Percentiles rank a stretch among this genome's conserved stretches.
Evolutionary conservation across 306 rosid species (phyloP).

Genomic region (Geum urbanum): DNA sequence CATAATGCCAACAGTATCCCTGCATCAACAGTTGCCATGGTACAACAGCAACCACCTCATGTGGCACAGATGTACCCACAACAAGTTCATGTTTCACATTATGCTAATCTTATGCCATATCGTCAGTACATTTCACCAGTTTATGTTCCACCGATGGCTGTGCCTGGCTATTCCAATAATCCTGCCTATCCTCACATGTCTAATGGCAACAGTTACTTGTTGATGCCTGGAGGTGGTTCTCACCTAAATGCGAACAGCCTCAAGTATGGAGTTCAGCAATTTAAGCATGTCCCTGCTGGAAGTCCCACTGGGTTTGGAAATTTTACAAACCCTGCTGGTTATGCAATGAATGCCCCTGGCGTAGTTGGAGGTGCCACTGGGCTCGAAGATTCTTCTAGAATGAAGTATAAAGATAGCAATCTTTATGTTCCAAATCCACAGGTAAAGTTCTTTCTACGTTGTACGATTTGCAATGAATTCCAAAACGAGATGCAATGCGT

Average conservation of each 20-base stretch:
- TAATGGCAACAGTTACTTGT: constrained; percentile 74
- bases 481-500: not conserved
- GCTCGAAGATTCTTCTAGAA: constrained; percentile 84
- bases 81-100: constrained; percentile 93
- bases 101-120: constrained; percentile 80
- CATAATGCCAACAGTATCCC: constrained; percentile 54
- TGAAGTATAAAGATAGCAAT: constrained; percentile 87
- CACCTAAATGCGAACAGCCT: constrained; percentile 80
- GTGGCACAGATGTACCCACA: constrained; percentile 97
- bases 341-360: constrained; percentile 80
- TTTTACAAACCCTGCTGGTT: constrained; percentile 71
- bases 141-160: constrained; percentile 94
- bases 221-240: constrained; percentile 93
- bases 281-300: constrained; percentile 85
- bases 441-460: constrained; percentile 35
- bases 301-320: constrained; percentile 82
- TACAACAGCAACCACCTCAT: constrained; percentile 72
- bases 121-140: constrained; percentile 88
- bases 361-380: constrained; percentile 78
- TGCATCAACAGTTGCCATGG: constrained; percentile 65
- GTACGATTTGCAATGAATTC: not conserved
- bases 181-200: constrained; percentile 90
- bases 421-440: constrained; percentile 90
- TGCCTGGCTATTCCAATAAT: constrained; percentile 85
- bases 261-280: constrained; percentile 91